These are phyloP conservation scores for sunflower (Helianthus annuus) DNA, from an alignment of 129 eudicot genomes.

Conservation along the genomic window DNA sequence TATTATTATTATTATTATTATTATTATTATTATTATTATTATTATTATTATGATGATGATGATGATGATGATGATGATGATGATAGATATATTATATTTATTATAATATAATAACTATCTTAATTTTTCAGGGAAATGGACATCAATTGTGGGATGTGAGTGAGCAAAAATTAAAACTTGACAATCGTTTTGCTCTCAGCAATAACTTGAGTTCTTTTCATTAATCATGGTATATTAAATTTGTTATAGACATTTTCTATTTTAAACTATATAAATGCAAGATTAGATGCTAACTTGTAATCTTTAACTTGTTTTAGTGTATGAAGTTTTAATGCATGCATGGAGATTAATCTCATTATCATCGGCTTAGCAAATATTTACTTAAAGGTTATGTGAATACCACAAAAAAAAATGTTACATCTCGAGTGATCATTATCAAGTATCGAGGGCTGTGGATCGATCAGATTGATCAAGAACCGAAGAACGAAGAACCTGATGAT, in stretches of 20 bases:
- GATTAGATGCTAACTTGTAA: constrained; percentile 1
- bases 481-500: constrained; percentile 17
- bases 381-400: constrained; percentile 25
- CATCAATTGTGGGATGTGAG: constrained; percentile 69
- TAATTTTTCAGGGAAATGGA: constrained; percentile 60
- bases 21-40: neutral
- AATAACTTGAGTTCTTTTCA: constrained; percentile 67
- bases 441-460: constrained; percentile 18
- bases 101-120: neutral
- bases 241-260: neutral
- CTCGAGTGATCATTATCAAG: constrained; percentile 13
- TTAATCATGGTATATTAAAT: constrained; percentile 23
- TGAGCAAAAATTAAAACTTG: constrained; percentile 63
- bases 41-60: too few species aligned
- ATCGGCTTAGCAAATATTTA: constrained; percentile 8
- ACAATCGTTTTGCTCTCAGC: constrained; percentile 54
- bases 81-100: neutral
- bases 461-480: constrained; percentile 14
- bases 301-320: constrained; percentile 19
- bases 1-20: neutral
- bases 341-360: constrained; percentile 16
- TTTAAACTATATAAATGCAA: constrained; percentile 6
- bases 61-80: too few species aligned
- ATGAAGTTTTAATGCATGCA: constrained; percentile 30
- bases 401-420: neutral